Evolutionary conservation across 2,329 filamentous ascomycete species (phyloP).

Genomic region (Ophiostoma pallidulum): DNA sequence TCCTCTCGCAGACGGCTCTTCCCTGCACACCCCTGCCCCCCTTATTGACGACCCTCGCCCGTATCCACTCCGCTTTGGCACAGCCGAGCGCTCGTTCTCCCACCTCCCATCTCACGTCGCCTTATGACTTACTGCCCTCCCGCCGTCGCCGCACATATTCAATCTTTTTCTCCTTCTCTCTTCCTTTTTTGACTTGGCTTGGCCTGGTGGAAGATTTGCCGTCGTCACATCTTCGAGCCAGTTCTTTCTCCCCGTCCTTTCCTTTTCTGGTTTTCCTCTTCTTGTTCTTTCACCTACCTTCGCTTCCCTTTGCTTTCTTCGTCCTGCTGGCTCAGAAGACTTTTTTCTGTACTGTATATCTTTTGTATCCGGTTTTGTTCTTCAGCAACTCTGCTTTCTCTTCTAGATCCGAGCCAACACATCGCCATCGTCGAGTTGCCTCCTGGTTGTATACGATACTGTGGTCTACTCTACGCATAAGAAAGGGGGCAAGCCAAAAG

Average conservation of each 20-base stretch:
- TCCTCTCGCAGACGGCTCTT: too few relatives aligned
- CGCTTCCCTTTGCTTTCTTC: conserved; percentile 29
- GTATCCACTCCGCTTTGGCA: conserved; percentile 7
- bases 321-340: conserved; percentile 54
- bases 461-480: too few relatives aligned
- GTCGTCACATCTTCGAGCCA: conserved; percentile 27
- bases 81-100: background rate
- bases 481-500: too few relatives aligned
- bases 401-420: conserved; percentile 1
- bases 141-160: conserved; percentile 15
- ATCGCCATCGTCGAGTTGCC: background rate
- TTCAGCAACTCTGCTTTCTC: background rate
- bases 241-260: conserved; percentile 29
- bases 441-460: background rate
- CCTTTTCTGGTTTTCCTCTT: conserved; percentile 28
- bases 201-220: conserved; percentile 37
- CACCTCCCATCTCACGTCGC: conserved; percentile 9
- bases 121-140: conserved; percentile 33
- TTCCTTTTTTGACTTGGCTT: conserved; percentile 26
- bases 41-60: conserved; percentile 2
- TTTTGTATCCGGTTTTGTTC: conserved; percentile 25
- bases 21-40: conserved; percentile 9
- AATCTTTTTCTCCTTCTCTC: conserved; percentile 10
- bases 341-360: conserved; percentile 18
- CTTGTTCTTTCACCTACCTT: conserved; percentile 17